These are phyloP conservation scores for Arthromyces matolae DNA, from an alignment of 768 basidiomycete species.

Conservation along the genomic window DNA sequence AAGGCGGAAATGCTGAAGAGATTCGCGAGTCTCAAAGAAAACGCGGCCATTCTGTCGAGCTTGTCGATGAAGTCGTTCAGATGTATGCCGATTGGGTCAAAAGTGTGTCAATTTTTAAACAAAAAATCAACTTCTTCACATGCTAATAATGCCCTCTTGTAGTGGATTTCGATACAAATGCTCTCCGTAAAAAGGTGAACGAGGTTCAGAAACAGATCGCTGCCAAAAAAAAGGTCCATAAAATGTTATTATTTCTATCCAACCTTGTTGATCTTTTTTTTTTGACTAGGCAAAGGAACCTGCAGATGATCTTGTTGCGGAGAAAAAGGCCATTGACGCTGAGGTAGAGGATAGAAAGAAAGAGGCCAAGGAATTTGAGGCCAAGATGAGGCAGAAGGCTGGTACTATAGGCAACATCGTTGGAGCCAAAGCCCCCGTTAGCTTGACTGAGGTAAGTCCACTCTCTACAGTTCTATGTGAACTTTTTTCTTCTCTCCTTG, in stretches of 20 bases:
- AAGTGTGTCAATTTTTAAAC: conserved; percentile 60
- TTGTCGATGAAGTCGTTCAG: conserved; percentile 91
- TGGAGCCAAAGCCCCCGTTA: conserved; percentile 80
- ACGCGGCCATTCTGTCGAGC: conserved; percentile 81
- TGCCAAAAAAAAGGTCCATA: conserved; percentile 81
- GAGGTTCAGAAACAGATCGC: conserved; percentile 92
- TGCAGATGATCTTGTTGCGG: conserved; percentile 80
- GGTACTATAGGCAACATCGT: conserved; percentile 89
- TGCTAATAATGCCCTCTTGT: conserved; percentile 3
- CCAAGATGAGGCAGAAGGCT: conserved; percentile 75
- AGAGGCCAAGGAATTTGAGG: conserved; percentile 73
- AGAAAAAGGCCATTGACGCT: conserved; percentile 83
- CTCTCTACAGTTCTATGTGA: background rate
- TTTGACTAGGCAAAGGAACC: conserved; percentile 76
- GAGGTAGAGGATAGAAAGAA: conserved; percentile 74
- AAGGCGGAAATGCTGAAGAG: conserved; percentile 88
- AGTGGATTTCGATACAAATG: conserved; percentile 89
- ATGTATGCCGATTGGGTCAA: conserved; percentile 94
- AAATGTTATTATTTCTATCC: background rate
- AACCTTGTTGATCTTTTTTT: background rate
- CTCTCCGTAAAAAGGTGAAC: conserved; percentile 79
- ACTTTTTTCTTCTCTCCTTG: background rate
- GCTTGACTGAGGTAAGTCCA: conserved; percentile 74
- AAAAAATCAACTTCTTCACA: too few relatives aligned
- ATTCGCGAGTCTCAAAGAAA: conserved; percentile 92